A percentile compares a stretch with the other conserved stretches of the same genome.
Conservation (phyloP, 371 early-diverging fungal genomes). For the Actinomortierella wolfii region DNA sequence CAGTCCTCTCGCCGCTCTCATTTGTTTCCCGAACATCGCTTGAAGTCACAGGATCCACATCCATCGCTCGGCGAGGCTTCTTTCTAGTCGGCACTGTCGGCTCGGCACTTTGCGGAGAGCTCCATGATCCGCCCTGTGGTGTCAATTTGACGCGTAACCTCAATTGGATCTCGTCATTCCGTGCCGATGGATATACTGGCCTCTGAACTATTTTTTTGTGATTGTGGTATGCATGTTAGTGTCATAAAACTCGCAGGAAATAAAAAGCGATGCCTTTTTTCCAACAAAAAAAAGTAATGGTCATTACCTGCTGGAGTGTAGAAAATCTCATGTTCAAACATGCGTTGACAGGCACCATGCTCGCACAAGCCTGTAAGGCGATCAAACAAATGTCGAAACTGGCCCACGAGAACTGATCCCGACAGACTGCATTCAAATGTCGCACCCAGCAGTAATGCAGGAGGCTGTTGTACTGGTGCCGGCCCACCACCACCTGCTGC, state of each 20-base stretch:
- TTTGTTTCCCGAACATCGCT: too few relatives aligned
- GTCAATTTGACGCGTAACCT: conserved; percentile 37
- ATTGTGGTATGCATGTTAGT: too few relatives aligned
- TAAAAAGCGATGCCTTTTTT: neutral
- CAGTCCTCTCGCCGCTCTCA: too few relatives aligned
- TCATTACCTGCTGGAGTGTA: conserved; percentile 29
- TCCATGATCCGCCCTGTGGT: neutral
- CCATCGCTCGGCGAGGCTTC: neutral
- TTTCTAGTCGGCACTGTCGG: too few relatives aligned
- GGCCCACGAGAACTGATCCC: conserved; percentile 35
- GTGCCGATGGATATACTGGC: conserved; percentile 26
- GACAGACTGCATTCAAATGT: conserved; percentile 45
- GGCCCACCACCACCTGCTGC: too few relatives aligned
- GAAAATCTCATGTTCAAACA: conserved; percentile 44
- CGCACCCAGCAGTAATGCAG: conserved; percentile 12
- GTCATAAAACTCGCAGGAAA: neutral
- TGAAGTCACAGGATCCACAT: neutral
- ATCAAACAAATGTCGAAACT: conserved; percentile 40
- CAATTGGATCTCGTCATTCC: conserved; percentile 44
- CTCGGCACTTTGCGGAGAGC: too few relatives aligned
- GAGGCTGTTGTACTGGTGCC: too few relatives aligned
- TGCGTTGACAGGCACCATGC: conserved; percentile 34
- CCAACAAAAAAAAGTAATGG: neutral
- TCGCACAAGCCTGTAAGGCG: conserved; percentile 43
- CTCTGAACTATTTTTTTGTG: conserved; percentile 19